Evolutionary conservation across 1,139 yeast species (phyloP), one percentile per base, ranked within the genome.

Genomic region (Suhomyces bokatorum): DNA sequence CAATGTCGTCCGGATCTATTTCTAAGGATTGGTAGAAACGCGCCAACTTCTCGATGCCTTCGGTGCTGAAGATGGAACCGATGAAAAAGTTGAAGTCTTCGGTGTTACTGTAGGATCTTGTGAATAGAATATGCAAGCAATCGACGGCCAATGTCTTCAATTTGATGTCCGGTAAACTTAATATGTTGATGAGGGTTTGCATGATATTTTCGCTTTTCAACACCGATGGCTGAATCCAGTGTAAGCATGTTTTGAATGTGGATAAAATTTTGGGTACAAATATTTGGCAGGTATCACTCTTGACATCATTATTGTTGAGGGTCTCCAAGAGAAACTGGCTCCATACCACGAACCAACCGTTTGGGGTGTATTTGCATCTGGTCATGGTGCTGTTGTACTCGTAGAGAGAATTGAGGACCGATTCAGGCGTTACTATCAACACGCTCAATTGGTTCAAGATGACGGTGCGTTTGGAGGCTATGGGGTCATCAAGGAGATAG

Each of bases 331-430:
- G 65, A 42, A 82, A 80, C 38, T 73, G 66, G 37, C 86, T 75
- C 96, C 97, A 91, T 34, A 83, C 73, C 13, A 73, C 63, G 48
- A 95, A 82, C 99, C 99, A 95, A 30, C 99, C 99, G 42, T 83
- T 86, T 7, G 71, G 62, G 17, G 85, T 81, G 32, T 83, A 78
- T 50, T 85, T 84, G 57, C 87, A 86, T 15, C 75, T 63, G 24
- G 81, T 64, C 49, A 86, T 73, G 42, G 78, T 77, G 31, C 82
- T 82, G 44, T 87, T 84, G 41, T 85, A 81, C 51, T 87, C 93
- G 62, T 89, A 93, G 40, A 85, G 75, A 37, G 77, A 67, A 37
- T 80, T 77, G 49, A 91, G 75, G 7, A 87, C 76, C 8, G 73
- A 70, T 51, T 81, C 81, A 0, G 96, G 87, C 0, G 95, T 83